Evolutionary conservation across 2,329 filamentous ascomycete genomes (phyloP), one percentile per base, ranked within the genome.

Genomic region (Alternaria burnsii): DNA sequence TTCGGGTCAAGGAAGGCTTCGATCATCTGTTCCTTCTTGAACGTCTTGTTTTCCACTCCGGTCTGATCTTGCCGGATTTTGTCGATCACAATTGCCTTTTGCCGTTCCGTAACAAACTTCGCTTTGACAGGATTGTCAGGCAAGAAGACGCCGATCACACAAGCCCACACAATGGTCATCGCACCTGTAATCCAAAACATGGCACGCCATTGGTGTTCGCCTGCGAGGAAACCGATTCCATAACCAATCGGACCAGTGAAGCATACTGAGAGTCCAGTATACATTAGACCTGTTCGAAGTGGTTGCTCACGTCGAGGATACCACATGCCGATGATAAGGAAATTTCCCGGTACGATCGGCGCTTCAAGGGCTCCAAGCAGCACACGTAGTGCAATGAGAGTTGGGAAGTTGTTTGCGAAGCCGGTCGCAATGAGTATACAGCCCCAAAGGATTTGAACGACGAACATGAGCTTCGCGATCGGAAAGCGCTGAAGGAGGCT

Each of bases 341-440:
- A 58, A 38, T 68, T 58, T 38, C 62, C 48, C 16, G 68, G 60
- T 0, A 85, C 86, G 51, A 87, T 79, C 64, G 86, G 83, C 2
- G 86, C 85, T 70, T 88, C 86, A 0, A 82, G 82, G 6, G 84
- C 80, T 7, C 86, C 86, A 0, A 87, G 79, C 2, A 88, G 71
- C 66, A 88, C 84, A 0, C 86, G 82, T 5, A 83, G 77, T 0
- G 80, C 74, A 18, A 87, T 70, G 0, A 88, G 77, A 0, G 83
- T 83, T 2, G 76, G 81, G 51, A 70, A 70, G 46, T 68, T 63
- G 36, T 65, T 63, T 4, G 67, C 59, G 1, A 62, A 61, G 2
- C 60, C 67, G 0, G 61, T 66, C 24, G 58, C 63, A 9, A 68
- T 66, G 28, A 70, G 54, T 18, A 68, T 57, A 38, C 59, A 55